phyloP scores from a whole-genome alignment of 2,329 filamentous ascomycete genomes.

The Fusarium temperatum region DNA sequence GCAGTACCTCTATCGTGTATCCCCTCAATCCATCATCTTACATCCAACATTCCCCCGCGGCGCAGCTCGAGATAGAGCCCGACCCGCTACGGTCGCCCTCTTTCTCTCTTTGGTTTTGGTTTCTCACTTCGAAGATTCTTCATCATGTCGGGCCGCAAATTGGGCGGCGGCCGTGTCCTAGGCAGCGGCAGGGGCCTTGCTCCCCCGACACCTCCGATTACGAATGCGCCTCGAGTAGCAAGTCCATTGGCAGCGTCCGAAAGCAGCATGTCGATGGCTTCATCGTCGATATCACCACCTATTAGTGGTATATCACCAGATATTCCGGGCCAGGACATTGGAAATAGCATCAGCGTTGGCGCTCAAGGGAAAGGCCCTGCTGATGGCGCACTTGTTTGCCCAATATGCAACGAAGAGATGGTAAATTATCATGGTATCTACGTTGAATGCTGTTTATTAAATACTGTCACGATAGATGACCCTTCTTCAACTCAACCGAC shows the following conservation, averaged over 20 bases:
- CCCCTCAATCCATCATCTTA: slow-evolving; percentile 29
- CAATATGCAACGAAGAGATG: slow-evolving; percentile 99
- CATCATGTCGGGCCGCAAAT: slow-evolving; percentile 82
- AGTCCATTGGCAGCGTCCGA: slow-evolving; percentile 66
- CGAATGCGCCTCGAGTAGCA: slow-evolving; percentile 54
- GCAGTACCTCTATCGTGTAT: slow-evolving; percentile 7
- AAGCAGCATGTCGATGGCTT: slow-evolving; percentile 82
- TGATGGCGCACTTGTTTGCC: slow-evolving; percentile 78
- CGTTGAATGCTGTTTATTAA: not conserved
- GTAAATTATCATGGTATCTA: slow-evolving; percentile 56
- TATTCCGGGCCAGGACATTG: slow-evolving; percentile 75
- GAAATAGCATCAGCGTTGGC: slow-evolving; percentile 78
- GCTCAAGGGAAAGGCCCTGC: slow-evolving; percentile 60
- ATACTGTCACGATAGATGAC: slow-evolving; percentile 70
- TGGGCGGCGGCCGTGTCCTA: slow-evolving; percentile 91
- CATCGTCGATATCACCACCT: slow-evolving; percentile 71
- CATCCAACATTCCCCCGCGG: slow-evolving; percentile 23
- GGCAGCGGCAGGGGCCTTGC: slow-evolving; percentile 86
- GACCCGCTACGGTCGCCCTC: slow-evolving; percentile 48
- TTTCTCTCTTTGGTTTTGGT: not conserved
- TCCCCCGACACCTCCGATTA: slow-evolving; percentile 60
- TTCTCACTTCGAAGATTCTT: not conserved
- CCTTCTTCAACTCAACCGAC: slow-evolving; percentile 86
- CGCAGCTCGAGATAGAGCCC: slow-evolving; percentile 48
- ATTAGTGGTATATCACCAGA: slow-evolving; percentile 71